These are phyloP conservation scores for Umbelopsis sp. DNA, from an alignment of 192 early-diverging fungal genomes.

Conservation along the genomic window DNA sequence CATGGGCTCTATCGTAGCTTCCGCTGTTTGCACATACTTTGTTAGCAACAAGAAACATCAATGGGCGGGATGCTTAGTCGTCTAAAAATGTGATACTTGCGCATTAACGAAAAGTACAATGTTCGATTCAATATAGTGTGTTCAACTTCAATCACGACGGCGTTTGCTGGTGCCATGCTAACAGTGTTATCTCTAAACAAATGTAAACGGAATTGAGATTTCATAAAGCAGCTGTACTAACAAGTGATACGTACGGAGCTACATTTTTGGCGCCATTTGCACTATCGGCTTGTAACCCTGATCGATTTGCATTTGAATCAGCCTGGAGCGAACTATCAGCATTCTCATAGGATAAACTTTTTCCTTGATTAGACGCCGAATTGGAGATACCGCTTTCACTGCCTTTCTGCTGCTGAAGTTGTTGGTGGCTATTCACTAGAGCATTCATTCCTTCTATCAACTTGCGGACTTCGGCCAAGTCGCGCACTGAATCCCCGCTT, in stretches of 20 bases:
- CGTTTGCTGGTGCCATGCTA: not conserved
- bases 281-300: not conserved
- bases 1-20: conserved; percentile 44
- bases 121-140: conserved; percentile 34
- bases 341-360: not conserved
- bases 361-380: not conserved
- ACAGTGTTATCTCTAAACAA: not conserved
- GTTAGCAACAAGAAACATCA: not conserved
- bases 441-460: conserved; percentile 42
- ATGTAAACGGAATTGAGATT: not conserved
- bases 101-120: conserved; percentile 34
- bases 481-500: conserved; percentile 26
- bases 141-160: conserved; percentile 33
- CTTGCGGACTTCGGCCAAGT: conserved; percentile 42
- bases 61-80: not conserved
- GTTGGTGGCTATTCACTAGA: conserved; percentile 27
- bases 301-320: not conserved
- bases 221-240: not conserved
- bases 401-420: conserved; percentile 30
- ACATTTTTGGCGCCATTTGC: not conserved
- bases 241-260: not conserved
- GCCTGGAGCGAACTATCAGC: not conserved
- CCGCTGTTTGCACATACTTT: conserved; percentile 13
- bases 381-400: not conserved
- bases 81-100: conserved; percentile 23